Evolutionary conservation across 371 early-diverging fungal genomes (phyloP), one percentile per base, ranked within the genome.

Genomic region (Cokeromyces recurvatus): DNA sequence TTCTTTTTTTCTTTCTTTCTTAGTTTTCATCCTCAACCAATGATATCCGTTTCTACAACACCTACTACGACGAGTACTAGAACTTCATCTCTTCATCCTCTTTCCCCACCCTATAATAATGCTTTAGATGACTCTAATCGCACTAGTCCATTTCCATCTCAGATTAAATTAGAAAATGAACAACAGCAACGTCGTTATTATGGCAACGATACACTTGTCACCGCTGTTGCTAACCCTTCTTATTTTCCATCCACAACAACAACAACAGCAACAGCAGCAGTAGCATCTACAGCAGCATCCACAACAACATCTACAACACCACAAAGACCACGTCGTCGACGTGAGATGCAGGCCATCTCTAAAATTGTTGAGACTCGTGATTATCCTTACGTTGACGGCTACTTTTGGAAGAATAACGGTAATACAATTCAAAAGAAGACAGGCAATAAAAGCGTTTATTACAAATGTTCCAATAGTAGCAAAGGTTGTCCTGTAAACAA

Each of bases 401-500:
- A 66, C 50, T 55, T 79, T 9, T 79, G 79, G 79, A 75, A 77
- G 56, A 79, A 79, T 51, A 73, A 75, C 43, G 78, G 78, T 19
- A 78, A 78, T 44, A 78, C 78, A 11, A 60, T 67, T 3, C 76
- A 76, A 42, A 76, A 71, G 49, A 76, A 76, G 63, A 78, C 76
- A 14, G 78, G 78, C 21, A 67, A 69, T 25, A 75, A 74, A 52
- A 76, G 76, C 39, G 69, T 78, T 16, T 78, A 78, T 38, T 78
- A 73, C 45, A 78, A 78, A 49, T 78, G 78, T 15, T 66, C 69
- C 20, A 66, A 69, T 35, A 66, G 71, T 25, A 59, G 57, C 32
- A 71, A 67, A 68, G 76, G 76, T 6, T 77, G 77, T 38, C 69
- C 77, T 35, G 84, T 84, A 2, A 84, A 84, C 55, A 84, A 84